Conservation (phyloP, 306 rosid genomes). For the Rosa lucieae region DNA sequence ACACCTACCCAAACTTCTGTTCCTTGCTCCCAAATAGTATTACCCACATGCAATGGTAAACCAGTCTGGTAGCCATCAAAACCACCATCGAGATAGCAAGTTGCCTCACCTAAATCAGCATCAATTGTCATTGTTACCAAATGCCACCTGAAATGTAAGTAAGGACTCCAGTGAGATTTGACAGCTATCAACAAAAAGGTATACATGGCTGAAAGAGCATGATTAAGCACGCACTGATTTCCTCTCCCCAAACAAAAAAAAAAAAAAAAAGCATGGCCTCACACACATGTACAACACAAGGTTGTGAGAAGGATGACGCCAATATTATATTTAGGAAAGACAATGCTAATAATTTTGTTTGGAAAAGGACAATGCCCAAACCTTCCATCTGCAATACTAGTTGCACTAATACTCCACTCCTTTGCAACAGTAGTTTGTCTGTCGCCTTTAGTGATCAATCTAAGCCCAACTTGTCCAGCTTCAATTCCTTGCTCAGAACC, state of each 20-base stretch:
- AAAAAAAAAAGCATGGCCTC: neutral
- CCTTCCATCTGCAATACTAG: conserved; percentile 99
- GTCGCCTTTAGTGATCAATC: conserved; percentile 96
- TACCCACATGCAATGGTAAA: conserved; percentile 71
- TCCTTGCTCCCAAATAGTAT: conserved; percentile 87
- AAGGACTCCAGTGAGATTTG: conserved; percentile 19
- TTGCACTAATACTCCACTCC: conserved; percentile 95
- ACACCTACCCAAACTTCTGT: conserved; percentile 95
- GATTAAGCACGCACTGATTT: neutral
- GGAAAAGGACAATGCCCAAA: conserved; percentile 32
- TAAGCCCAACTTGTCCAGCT: conserved; percentile 99
- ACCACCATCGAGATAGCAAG: conserved; percentile 94
- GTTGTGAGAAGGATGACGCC: neutral
- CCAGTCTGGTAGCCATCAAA: conserved; percentile 93
- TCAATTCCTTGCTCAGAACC: conserved; percentile 99
- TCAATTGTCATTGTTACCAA: conserved; percentile 94
- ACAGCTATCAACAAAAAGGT: neutral
- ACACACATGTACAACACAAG: neutral
- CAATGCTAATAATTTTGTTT: conserved; percentile 8
- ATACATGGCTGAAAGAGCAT: neutral
- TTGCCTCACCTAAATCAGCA: conserved; percentile 91
- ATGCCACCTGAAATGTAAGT: conserved; percentile 86
- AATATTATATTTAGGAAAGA: neutral
- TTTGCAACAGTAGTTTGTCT: conserved; percentile 91
- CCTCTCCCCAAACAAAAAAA: neutral